phyloP scores from a whole-genome alignment of 23 red algal species.

The Cyanidiococcus yangmingshanensis region DNA sequence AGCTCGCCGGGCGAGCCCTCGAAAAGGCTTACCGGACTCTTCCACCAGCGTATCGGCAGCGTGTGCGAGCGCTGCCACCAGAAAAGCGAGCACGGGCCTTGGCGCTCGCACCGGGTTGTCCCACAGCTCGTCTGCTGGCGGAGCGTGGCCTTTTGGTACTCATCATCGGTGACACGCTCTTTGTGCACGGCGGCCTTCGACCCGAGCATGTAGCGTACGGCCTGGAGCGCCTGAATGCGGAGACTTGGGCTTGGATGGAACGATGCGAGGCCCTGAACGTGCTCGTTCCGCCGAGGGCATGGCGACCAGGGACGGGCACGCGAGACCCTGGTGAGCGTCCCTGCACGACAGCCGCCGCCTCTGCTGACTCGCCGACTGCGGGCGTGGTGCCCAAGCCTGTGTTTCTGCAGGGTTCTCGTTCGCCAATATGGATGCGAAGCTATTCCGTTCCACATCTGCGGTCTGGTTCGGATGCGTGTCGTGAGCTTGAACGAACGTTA shows the following conservation, averaged over 20 bases:
- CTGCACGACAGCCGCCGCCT: not conserved
- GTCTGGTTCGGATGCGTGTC: conserved; percentile 29
- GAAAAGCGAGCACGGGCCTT: conserved; percentile 6
- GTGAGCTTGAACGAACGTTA: conserved; percentile 52
- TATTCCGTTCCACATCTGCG: conserved; percentile 45
- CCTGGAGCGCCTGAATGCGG: conserved; percentile 17
- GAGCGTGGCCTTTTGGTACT: conserved; percentile 48
- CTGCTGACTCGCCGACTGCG: not conserved
- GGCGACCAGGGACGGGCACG: not conserved
- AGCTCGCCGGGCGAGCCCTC: conserved; percentile 19
- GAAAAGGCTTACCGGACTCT: not conserved
- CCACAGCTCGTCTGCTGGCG: conserved; percentile 24
- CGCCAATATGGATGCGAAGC: conserved; percentile 79
- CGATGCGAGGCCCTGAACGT: not conserved
- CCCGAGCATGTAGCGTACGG: conserved; percentile 50
- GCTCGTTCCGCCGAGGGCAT: not conserved
- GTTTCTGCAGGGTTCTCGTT: conserved; percentile 38
- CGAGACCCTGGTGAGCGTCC: not conserved
- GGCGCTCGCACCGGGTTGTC: conserved; percentile 17
- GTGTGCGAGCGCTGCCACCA: not conserved
- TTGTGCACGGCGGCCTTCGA: conserved; percentile 89
- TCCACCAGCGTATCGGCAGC: not conserved
- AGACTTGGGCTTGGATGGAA: conserved; percentile 15
- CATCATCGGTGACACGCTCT: conserved; percentile 77
- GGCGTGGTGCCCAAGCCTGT: conserved; percentile 31